A percentile compares a stretch with the other conserved stretches of the same genome.
phyloP scores from a whole-genome alignment of 164 flowering plant genomes.

The Houttuynia cordata region DNA sequence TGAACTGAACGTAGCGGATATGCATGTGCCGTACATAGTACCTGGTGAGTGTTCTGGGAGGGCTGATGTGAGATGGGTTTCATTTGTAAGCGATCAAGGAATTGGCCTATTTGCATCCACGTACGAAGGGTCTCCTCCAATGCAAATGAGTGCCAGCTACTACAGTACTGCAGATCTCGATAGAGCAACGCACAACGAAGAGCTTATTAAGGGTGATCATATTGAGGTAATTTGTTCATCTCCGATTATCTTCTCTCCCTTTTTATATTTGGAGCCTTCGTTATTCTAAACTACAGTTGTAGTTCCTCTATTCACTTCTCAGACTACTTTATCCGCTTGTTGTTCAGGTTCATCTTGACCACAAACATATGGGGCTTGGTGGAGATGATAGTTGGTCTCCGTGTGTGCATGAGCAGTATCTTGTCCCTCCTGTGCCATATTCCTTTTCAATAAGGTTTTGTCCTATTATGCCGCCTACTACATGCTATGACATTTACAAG shows the following conservation, averaged over 20 bases:
- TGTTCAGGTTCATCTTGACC: slow-evolving; percentile 91
- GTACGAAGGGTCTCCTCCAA: slow-evolving; percentile 66
- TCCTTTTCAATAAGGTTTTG: slow-evolving; percentile 60
- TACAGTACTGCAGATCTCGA: slow-evolving; percentile 73
- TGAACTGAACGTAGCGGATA: slow-evolving; percentile 44
- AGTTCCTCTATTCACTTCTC: too few relatives aligned
- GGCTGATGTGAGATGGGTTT: slow-evolving; percentile 91
- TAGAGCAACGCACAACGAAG: slow-evolving; percentile 64
- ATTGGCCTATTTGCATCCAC: slow-evolving; percentile 60
- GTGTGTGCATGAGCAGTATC: slow-evolving; percentile 62
- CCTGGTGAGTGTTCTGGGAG: slow-evolving; percentile 84
- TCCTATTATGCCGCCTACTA: slow-evolving; percentile 37
- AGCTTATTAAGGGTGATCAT: slow-evolving; percentile 56
- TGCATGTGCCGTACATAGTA: slow-evolving; percentile 92
- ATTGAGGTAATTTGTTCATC: slow-evolving; percentile 51
- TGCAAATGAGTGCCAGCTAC: slow-evolving; percentile 95
- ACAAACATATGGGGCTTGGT: slow-evolving; percentile 96
- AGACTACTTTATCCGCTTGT: not conserved
- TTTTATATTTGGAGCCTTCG: not conserved
- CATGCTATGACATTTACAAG: slow-evolving; percentile 40
- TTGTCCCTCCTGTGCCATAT: slow-evolving; percentile 69
- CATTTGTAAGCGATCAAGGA: slow-evolving; percentile 59
- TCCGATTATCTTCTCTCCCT: not conserved
- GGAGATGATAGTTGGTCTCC: slow-evolving; percentile 99
- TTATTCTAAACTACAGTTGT: not conserved